phyloP scores from a whole-genome alignment of 768 basidiomycete species.

The Phylloporus sp. region DNA sequence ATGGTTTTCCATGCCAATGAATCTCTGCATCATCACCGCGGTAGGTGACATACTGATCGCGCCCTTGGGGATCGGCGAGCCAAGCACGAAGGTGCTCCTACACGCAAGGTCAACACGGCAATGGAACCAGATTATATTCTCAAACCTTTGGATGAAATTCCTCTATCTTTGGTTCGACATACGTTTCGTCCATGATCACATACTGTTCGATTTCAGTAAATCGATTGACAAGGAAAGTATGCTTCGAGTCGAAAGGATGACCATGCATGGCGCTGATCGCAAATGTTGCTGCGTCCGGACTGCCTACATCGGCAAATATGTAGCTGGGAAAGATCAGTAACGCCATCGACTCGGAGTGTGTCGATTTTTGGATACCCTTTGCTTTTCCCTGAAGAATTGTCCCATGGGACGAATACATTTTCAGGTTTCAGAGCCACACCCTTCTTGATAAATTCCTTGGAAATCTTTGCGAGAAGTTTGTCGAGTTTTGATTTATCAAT shows the following conservation, averaged over 20 bases:
- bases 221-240: conserved; percentile 78
- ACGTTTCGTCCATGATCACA: conserved; percentile 70
- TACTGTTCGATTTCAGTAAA: conserved; percentile 89
- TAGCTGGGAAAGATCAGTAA: conserved; percentile 44
- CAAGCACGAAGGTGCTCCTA: conserved; percentile 95
- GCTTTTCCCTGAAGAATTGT: conserved; percentile 74
- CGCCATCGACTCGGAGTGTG: background rate
- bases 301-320: conserved; percentile 76
- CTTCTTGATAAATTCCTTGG: conserved; percentile 79
- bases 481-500: conserved; percentile 85
- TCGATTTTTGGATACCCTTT: conserved; percentile 71
- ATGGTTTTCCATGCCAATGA: conserved; percentile 89
- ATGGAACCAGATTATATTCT: background rate
- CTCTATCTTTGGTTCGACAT: conserved; percentile 66
- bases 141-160: conserved; percentile 70
- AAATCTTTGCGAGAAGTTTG: conserved; percentile 72
- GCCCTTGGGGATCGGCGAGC: conserved; percentile 87
- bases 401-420: conserved; percentile 86
- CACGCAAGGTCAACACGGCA: conserved; percentile 4
- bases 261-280: conserved; percentile 67
- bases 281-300: conserved; percentile 61
- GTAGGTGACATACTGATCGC: conserved; percentile 95
- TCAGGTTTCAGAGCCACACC: conserved; percentile 72
- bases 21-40: conserved; percentile 88
- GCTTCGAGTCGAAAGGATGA: conserved; percentile 81